Conservation (phyloP, 2,329 filamentous ascomycete species). For the Periconia digitata region DNA sequence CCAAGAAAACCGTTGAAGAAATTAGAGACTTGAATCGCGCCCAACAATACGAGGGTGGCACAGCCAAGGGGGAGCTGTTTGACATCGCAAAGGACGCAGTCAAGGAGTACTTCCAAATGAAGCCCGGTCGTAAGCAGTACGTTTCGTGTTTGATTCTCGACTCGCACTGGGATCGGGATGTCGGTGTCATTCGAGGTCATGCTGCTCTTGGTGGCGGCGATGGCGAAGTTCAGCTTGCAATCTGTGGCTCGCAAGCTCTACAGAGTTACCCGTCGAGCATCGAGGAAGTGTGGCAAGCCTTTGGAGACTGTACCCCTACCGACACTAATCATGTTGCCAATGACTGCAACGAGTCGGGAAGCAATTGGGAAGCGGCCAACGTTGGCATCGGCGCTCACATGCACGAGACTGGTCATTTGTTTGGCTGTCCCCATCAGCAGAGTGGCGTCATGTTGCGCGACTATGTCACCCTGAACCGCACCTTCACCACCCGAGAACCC, state of each 20-base stretch:
- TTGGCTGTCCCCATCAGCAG: constrained; percentile 88
- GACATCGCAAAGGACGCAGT: constrained; percentile 77
- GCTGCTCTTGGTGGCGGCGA: constrained; percentile 77
- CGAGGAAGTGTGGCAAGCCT: constrained; percentile 86
- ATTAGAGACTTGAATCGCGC: constrained; percentile 75
- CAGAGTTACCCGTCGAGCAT: constrained; percentile 88
- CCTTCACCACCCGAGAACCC: constrained; percentile 78
- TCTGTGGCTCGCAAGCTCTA: constrained; percentile 90
- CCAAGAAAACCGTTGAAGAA: constrained; percentile 81
- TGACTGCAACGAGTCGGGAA: constrained; percentile 82
- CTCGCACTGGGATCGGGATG: constrained; percentile 77
- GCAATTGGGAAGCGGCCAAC: constrained; percentile 93
- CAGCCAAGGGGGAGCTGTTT: constrained; percentile 73
- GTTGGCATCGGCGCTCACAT: constrained; percentile 92
- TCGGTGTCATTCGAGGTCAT: constrained; percentile 74
- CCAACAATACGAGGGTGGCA: constrained; percentile 72
- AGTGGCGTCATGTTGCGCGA: constrained; percentile 90
- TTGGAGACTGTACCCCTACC: constrained; percentile 86
- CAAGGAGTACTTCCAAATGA: constrained; percentile 72
- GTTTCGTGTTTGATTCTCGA: constrained; percentile 87
- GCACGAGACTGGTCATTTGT: constrained; percentile 85
- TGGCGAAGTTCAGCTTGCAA: constrained; percentile 76
- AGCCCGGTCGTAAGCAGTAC: constrained; percentile 79
- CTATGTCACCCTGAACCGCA: constrained; percentile 80
- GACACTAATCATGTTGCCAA: constrained; percentile 80